Base-by-base conservation (phyloP, 2,329 filamentous ascomycete genomes). In the Penicillium polonicum region DNA sequence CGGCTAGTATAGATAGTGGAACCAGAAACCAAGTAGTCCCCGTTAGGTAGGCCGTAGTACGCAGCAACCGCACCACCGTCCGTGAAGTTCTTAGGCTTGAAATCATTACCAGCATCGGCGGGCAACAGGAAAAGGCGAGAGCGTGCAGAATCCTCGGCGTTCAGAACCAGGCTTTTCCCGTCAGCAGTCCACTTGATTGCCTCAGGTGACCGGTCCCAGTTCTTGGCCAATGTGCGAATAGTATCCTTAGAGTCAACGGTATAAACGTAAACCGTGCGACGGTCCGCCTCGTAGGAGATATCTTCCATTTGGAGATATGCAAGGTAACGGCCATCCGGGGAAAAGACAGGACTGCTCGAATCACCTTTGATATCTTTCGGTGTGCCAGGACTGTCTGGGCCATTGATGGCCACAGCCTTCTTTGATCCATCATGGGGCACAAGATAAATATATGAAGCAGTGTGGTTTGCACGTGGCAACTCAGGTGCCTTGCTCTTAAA, bases 391-490 rank as follows among this genome's bases (percentile, higher is more conserved):
- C 68, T 70, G 29, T 69, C 65, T 6, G 52, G 71, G 58, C 25
- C 80, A 77, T 60, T 85, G 73, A 70, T 81, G 69, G 53, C 73
- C 21, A 66, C 44, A 3, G 73, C 63, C 51, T 86, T 80, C 5
- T 79, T 74, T 68, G 88, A 92, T 4, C 81, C 83, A 49, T 80
- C 78, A 33, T 92, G 77, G 0, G 86, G 83, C 4, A 89, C 82
- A 46, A 88, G 85, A 74, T 94, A 96, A 33, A 95, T 82, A 68
- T 94, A 89, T 0, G 88, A 88, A 68, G 92, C 93, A 6, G 91
- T 96, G 72, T 89, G 85, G 56, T 89, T 83, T 39, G 75, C 72
- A 35, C 71, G 67, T 9, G 76, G 74, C 23, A 77, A 56, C 35
- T 78, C 74, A 10, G 76, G 72, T 0, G 75, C 75, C 62, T 78